These are phyloP conservation scores for Candida sakaeoensis DNA, from an alignment of 805 yeast species.

Conservation along the genomic window DNA sequence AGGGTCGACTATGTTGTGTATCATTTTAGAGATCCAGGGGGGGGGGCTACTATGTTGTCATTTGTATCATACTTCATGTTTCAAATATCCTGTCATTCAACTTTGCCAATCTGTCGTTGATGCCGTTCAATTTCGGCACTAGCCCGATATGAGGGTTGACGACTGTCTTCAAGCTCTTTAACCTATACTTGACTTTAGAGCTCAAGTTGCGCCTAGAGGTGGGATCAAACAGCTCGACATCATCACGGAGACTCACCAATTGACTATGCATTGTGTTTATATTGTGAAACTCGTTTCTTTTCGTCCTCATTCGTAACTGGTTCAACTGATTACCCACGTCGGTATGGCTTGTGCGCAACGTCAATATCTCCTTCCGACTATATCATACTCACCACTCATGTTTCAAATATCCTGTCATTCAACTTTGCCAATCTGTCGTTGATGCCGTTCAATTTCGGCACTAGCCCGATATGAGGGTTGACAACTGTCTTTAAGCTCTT, in stretches of 20 bases:
- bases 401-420: too few species aligned
- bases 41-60: too few species aligned
- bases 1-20: too few species aligned
- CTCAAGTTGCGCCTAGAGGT: background rate
- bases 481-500: conserved; percentile 15
- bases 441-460: too few species aligned
- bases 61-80: too few species aligned
- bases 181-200: conserved; percentile 10
- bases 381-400: too few species aligned
- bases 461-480: conserved; percentile 25
- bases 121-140: conserved; percentile 15
- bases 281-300: conserved; percentile 15
- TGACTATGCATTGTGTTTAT: conserved; percentile 12
- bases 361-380: conserved; percentile 28
- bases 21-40: too few species aligned
- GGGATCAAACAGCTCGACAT: conserved; percentile 1
- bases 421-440: too few species aligned
- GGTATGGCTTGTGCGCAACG: conserved; percentile 27
- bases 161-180: conserved; percentile 15
- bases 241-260: conserved; percentile 7
- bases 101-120: conserved; percentile 21
- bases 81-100: conserved; percentile 15
- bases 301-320: conserved; percentile 20
- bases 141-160: conserved; percentile 26
- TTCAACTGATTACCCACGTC: conserved; percentile 31